These are phyloP conservation scores for Metarhizium humberi DNA, from an alignment of 2,329 filamentous ascomycete species.

Conservation along the genomic window DNA sequence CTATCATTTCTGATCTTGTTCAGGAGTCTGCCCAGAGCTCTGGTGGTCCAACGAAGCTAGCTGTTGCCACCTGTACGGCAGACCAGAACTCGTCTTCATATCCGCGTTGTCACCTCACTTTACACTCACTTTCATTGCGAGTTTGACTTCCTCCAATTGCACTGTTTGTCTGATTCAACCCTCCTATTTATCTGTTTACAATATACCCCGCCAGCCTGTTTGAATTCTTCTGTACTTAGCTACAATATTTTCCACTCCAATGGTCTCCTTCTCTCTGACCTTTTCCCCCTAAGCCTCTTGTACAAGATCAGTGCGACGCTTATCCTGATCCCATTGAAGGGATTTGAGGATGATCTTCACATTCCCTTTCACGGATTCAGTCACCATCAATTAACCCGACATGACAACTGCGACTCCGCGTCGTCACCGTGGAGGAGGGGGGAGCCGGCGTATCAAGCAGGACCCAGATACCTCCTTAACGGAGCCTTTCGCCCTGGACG, in stretches of 20 bases:
- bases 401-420: background rate
- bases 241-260: no score
- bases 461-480: constrained; percentile 14
- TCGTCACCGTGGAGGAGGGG: background rate
- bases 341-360: no score
- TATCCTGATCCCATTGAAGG: no score
- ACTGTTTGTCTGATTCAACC: background rate
- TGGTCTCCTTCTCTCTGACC: no score
- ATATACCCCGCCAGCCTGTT: background rate
- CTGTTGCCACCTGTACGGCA: no score
- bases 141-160: background rate
- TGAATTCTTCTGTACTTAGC: background rate
- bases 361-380: background rate
- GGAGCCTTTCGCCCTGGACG: background rate
- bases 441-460: constrained; percentile 11
- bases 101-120: background rate
- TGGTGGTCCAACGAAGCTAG: no score
- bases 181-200: background rate
- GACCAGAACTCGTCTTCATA: background rate
- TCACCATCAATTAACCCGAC: background rate
- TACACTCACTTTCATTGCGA: background rate
- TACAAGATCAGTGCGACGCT: no score
- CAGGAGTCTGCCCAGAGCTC: constrained; percentile 5
- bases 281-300: no score
- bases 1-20: constrained; percentile 17